Conservation (phyloP, 225 moss, liverwort and hornwort genomes). For the Bryoerythrophyllum caledonicum region DNA sequence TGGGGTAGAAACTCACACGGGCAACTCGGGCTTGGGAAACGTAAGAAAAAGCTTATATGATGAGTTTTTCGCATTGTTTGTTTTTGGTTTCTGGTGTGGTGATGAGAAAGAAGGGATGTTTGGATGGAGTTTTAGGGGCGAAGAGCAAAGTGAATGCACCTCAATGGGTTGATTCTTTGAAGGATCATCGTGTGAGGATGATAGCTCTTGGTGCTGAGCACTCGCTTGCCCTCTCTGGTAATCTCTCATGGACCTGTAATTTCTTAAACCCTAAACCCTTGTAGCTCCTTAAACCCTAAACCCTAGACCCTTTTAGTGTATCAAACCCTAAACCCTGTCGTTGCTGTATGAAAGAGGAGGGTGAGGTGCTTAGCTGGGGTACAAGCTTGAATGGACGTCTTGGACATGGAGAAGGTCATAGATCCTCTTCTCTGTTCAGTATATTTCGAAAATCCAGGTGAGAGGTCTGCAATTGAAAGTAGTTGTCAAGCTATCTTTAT, state of each 20-base stretch:
- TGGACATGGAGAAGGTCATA: constrained; percentile 72
- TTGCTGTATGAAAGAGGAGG: constrained; percentile 57
- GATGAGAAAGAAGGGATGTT: constrained; percentile 6
- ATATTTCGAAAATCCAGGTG: constrained; percentile 58
- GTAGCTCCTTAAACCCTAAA: neutral
- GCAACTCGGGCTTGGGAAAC: constrained; percentile 93
- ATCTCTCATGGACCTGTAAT: neutral
- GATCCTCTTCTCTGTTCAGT: constrained; percentile 58
- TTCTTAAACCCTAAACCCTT: neutral
- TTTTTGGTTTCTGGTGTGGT: neutral
- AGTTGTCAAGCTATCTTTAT: neutral
- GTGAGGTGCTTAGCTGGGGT: constrained; percentile 92
- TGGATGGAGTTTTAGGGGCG: constrained; percentile 48
- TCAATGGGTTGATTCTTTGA: constrained; percentile 64
- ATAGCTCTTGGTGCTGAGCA: constrained; percentile 87
- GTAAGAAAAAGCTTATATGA: constrained; percentile 28
- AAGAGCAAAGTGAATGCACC: constrained; percentile 56
- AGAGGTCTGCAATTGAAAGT: neutral
- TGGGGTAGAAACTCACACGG: constrained; percentile 91
- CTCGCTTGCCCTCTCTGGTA: constrained; percentile 75
- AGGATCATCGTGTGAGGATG: constrained; percentile 57
- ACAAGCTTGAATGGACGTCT: constrained; percentile 82
- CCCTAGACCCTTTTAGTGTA: too few relatives aligned
- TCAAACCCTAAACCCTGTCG: neutral
- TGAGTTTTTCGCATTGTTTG: neutral